Evolutionary conservation across 1,284 basidiomycete species (phyloP).

Genomic region (Leccinum griseonigrum): DNA sequence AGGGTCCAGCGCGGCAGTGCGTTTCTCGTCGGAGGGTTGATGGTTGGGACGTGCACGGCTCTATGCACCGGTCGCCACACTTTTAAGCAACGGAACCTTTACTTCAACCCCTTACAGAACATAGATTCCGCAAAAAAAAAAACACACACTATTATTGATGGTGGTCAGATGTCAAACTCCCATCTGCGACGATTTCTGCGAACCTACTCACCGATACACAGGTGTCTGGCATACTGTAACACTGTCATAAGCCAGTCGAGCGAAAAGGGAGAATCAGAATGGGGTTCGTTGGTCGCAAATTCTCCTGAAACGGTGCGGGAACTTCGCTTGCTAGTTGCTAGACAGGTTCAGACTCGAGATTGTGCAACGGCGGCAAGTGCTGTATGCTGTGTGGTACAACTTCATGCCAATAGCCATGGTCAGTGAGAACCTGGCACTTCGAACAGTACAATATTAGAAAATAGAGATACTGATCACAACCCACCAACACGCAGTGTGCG

Average conservation of each 20-base stretch:
- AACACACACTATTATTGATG: neutral
- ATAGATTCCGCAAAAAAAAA: neutral
- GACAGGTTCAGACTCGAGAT: neutral
- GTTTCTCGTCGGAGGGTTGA: neutral
- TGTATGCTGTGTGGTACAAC: neutral
- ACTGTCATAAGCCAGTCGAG: neutral
- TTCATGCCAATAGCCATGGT: neutral
- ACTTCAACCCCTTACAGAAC: neutral
- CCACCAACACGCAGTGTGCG: neutral
- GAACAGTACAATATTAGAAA: too few species aligned
- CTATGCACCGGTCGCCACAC: neutral
- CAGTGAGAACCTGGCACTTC: neutral
- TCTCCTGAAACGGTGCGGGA: neutral
- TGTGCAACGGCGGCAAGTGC: neutral
- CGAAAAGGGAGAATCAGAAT: neutral
- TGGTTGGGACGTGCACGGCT: conserved; percentile 6
- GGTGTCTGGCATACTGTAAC: neutral
- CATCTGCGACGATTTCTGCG: neutral
- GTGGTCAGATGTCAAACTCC: neutral
- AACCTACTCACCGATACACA: neutral
- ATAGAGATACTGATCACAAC: neutral
- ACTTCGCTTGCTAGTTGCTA: neutral
- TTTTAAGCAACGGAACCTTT: neutral
- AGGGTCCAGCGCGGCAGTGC: neutral
- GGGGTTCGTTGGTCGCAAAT: neutral